These are phyloP conservation scores for Coemansia sp. DNA, from an alignment of 371 early-diverging fungal genomes.

Conservation along the genomic window DNA sequence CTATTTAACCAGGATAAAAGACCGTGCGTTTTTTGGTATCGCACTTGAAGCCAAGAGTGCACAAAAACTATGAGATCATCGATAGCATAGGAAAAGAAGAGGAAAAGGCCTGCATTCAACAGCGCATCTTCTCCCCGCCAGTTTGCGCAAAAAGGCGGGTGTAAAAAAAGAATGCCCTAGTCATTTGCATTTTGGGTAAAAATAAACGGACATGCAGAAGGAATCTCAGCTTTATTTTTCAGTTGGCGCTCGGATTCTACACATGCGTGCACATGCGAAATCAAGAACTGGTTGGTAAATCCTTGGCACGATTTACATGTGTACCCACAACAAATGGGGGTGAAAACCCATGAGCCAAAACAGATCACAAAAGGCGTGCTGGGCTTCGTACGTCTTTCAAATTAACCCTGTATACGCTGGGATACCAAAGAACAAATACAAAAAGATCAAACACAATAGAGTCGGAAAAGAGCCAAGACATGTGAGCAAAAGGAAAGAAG, in stretches of 20 bases:
- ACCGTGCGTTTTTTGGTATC: too few species aligned
- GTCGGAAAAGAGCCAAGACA: not conserved
- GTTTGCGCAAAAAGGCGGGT: too few species aligned
- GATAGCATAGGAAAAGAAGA: not conserved
- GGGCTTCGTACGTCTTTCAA: not conserved
- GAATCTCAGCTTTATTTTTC: too few species aligned
- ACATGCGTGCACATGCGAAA: not conserved
- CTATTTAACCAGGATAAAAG: too few species aligned
- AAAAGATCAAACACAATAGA: not conserved
- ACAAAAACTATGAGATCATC: not conserved
- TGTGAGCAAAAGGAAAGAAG: not conserved
- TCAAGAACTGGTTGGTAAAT: not conserved
- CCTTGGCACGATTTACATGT: not conserved
- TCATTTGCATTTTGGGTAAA: constrained; percentile 2
- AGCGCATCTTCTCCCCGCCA: not conserved
- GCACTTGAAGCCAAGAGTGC: too few species aligned
- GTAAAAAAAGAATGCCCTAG: not conserved
- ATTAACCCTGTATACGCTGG: too few species aligned
- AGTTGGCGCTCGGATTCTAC: too few species aligned
- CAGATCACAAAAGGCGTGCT: not conserved
- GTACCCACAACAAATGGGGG: not conserved
- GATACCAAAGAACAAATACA: too few species aligned
- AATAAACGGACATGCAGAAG: not conserved
- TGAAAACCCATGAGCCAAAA: too few species aligned
- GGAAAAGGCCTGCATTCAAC: not conserved